Conservation (phyloP, 225 moss, liverwort and hornwort species). For the Lunularia cruciata region DNA sequence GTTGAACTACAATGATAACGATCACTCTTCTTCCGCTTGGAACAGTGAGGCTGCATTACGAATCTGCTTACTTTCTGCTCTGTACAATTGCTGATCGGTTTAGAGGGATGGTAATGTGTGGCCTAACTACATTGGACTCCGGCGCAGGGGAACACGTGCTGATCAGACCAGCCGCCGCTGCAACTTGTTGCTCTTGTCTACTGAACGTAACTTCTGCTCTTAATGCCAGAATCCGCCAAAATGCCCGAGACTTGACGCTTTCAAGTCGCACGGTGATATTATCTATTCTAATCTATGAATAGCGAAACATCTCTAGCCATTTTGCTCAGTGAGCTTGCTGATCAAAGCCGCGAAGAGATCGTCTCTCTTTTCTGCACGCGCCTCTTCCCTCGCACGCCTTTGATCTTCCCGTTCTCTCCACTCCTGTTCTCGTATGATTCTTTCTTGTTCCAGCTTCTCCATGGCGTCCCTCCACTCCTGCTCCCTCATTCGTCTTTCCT, state of each 20-base stretch:
- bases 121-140: background rate
- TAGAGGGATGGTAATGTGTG: background rate
- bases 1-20: background rate
- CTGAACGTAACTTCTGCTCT: too few relatives aligned
- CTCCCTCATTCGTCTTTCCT: conserved; percentile 81
- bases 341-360: conserved; percentile 80
- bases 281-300: background rate
- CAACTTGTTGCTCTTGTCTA: background rate
- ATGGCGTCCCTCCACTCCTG: conserved; percentile 97
- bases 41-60: background rate
- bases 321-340: conserved; percentile 78
- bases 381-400: conserved; percentile 76
- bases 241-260: background rate
- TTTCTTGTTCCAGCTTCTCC: conserved; percentile 96
- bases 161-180: background rate
- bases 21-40: background rate
- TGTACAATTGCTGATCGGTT: background rate
- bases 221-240: conserved; percentile 12
- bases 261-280: background rate
- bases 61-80: background rate
- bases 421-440: conserved; percentile 63
- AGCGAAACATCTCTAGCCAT: conserved; percentile 18
- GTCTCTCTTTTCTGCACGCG: conserved; percentile 87
- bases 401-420: conserved; percentile 97
- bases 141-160: background rate